Evolutionary conservation across 352 stramenopile species (phyloP).

Genomic region (Globisporangium cederbergense): DNA sequence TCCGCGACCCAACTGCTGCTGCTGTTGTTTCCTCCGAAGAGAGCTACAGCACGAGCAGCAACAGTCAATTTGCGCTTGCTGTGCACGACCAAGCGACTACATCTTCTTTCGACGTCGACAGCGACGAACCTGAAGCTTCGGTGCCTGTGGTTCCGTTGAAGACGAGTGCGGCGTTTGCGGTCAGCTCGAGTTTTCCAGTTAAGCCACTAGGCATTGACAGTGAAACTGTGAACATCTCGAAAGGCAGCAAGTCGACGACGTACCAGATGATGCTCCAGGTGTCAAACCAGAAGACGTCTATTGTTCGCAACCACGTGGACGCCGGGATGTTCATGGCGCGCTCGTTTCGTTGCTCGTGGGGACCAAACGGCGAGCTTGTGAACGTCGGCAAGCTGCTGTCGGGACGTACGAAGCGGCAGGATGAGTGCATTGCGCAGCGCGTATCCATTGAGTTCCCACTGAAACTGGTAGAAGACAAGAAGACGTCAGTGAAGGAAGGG

Average conservation of each 20-base stretch:
- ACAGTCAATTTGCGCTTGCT: not conserved
- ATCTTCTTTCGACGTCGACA: slow-evolving; percentile 20
- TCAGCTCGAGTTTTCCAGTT: slow-evolving; percentile 24
- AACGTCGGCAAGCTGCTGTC: slow-evolving; percentile 52
- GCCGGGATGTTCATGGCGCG: slow-evolving; percentile 70
- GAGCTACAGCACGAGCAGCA: too few species aligned
- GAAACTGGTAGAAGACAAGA: slow-evolving; percentile 30
- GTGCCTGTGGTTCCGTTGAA: slow-evolving; percentile 9
- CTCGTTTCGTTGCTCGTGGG: slow-evolving; percentile 82
- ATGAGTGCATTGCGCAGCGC: slow-evolving; percentile 21
- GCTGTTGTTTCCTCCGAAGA: not conserved
- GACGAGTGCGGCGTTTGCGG: slow-evolving; percentile 37
- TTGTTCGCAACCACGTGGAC: slow-evolving; percentile 56
- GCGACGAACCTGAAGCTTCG: slow-evolving; percentile 16
- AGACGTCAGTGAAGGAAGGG: slow-evolving; percentile 41
- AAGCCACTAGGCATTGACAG: slow-evolving; percentile 40
- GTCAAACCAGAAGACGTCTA: slow-evolving; percentile 28
- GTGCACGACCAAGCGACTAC: not conserved
- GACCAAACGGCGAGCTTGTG: slow-evolving; percentile 68
- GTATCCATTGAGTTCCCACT: slow-evolving; percentile 59
- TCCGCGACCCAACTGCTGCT: slow-evolving; percentile 12
- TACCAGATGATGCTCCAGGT: slow-evolving; percentile 66
- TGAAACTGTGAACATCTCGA: slow-evolving; percentile 23
- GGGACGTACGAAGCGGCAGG: slow-evolving; percentile 16
- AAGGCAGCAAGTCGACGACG: slow-evolving; percentile 48